These are phyloP conservation scores for Pestalotiopsis sp. DNA, from an alignment of 2,329 filamentous ascomycete genomes.

Conservation along the genomic window DNA sequence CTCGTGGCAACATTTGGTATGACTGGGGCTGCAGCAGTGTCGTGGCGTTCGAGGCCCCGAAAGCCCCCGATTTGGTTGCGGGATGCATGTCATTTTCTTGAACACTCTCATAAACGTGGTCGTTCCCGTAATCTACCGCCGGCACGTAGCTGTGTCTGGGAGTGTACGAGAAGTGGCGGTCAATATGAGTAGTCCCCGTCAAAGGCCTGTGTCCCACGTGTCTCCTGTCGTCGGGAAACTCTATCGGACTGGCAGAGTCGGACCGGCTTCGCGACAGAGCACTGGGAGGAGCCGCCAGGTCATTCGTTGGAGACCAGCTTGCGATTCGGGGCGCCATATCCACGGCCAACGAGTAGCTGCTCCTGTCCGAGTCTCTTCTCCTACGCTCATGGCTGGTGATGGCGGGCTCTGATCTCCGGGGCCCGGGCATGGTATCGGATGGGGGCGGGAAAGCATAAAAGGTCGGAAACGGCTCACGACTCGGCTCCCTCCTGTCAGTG, in stretches of 20 bases:
- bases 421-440: neutral
- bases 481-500: neutral
- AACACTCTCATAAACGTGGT: neutral
- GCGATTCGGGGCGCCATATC: neutral
- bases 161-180: neutral
- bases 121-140: neutral
- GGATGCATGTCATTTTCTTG: neutral
- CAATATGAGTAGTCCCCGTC: neutral
- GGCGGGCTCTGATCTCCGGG: neutral
- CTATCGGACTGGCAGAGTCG: neutral
- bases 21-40: neutral
- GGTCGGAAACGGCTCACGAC: neutral
- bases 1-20: neutral
- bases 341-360: neutral
- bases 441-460: neutral
- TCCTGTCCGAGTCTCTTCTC: neutral
- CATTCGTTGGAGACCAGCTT: neutral
- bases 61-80: neutral
- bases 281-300: neutral
- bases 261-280: neutral
- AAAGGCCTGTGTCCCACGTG: neutral
- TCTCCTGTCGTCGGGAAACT: neutral
- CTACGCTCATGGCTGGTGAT: neutral
- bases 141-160: neutral
- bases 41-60: constrained; percentile 4